Conservation (phyloP, 345 rosid species). For the Eucalyptus globulus region DNA sequence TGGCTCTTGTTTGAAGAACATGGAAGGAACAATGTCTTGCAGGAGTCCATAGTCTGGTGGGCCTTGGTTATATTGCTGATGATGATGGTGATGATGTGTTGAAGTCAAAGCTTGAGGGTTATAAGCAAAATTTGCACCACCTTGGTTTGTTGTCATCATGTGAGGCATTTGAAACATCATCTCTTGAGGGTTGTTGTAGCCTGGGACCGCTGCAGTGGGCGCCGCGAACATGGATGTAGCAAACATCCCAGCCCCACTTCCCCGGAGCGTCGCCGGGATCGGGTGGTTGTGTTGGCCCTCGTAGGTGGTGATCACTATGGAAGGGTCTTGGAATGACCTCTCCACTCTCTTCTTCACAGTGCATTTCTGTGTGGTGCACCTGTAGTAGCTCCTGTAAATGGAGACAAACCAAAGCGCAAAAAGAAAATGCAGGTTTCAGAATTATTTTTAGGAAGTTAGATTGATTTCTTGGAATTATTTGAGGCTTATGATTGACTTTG, state of each 20-base stretch:
- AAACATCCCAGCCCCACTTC: constrained; percentile 40
- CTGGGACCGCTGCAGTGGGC: constrained; percentile 7
- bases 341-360: constrained; percentile 89
- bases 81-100: neutral
- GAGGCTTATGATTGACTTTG: neutral
- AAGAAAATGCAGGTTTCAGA: neutral
- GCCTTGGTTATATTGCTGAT: constrained; percentile 21
- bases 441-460: neutral
- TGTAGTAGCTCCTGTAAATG: constrained; percentile 64
- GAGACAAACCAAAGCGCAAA: neutral
- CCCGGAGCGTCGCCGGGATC: constrained; percentile 57
- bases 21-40: constrained; percentile 71
- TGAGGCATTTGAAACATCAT: constrained; percentile 9
- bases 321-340: constrained; percentile 77
- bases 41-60: constrained; percentile 56
- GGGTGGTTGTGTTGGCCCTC: constrained; percentile 91
- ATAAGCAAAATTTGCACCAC: constrained; percentile 3
- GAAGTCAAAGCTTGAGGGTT: neutral
- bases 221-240: constrained; percentile 19
- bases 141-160: neutral
- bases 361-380: constrained; percentile 89
- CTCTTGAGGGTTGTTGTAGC: constrained; percentile 24
- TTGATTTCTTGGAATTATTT: neutral
- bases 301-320: constrained; percentile 82
- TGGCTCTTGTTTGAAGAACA: constrained; percentile 56